Conservation (phyloP, 352 stramenopile genomes). For the Globisporangium cystogenes region DNA sequence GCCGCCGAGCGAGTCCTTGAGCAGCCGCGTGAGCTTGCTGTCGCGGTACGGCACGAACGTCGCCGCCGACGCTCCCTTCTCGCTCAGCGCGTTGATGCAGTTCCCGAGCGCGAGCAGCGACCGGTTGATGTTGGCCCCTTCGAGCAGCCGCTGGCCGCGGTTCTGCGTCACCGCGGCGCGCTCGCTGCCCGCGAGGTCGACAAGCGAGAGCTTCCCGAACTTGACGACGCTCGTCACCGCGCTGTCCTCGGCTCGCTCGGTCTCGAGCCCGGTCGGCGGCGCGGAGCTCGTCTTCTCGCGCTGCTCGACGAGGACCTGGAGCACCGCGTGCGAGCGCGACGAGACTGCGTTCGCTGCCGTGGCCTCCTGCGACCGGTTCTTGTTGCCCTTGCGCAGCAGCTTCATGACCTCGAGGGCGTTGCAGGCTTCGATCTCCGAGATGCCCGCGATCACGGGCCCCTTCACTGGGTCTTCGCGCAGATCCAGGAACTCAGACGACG, state of each 20-base stretch:
- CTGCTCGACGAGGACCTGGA: slow-evolving; percentile 83
- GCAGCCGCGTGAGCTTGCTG: slow-evolving; percentile 84
- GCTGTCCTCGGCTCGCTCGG: not conserved
- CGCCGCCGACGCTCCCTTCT: slow-evolving; percentile 39
- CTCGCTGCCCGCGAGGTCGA: slow-evolving; percentile 91
- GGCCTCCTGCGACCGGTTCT: slow-evolving; percentile 81
- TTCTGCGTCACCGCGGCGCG: slow-evolving; percentile 89
- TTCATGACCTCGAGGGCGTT: slow-evolving; percentile 84
- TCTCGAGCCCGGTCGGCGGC: slow-evolving; percentile 12
- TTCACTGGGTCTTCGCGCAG: slow-evolving; percentile 84
- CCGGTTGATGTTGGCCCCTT: slow-evolving; percentile 92
- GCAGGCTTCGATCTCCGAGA: slow-evolving; percentile 81
- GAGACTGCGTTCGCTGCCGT: slow-evolving; percentile 87
- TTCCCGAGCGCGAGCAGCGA: slow-evolving; percentile 89
- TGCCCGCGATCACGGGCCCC: slow-evolving; percentile 75
- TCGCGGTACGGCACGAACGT: slow-evolving; percentile 89
- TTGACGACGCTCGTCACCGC: slow-evolving; percentile 43
- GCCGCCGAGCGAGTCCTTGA: slow-evolving; percentile 85
- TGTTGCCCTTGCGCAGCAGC: slow-evolving; percentile 81
- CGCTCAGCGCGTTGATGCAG: slow-evolving; percentile 91
- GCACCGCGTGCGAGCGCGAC: slow-evolving; percentile 86
- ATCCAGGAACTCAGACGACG: slow-evolving; percentile 47
- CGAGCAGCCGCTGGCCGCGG: slow-evolving; percentile 70
- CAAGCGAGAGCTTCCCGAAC: slow-evolving; percentile 86
- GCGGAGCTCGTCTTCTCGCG: slow-evolving; percentile 25